These are phyloP conservation scores for Grammothele lineata DNA, from an alignment of 768 basidiomycete genomes.

Conservation along the genomic window DNA sequence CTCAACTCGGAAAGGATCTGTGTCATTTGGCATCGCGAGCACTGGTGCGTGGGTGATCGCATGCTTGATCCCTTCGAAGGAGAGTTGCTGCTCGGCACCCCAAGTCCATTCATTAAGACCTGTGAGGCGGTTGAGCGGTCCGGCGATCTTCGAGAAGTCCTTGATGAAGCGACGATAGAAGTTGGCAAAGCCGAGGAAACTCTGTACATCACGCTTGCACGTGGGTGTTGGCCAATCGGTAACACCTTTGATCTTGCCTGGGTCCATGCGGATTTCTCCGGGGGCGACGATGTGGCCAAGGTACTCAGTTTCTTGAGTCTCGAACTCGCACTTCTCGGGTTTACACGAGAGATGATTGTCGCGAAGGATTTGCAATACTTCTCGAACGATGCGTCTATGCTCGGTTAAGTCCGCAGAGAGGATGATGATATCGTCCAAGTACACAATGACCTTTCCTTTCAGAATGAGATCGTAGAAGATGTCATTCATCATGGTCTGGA, in stretches of 20 bases:
- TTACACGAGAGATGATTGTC: constrained; percentile 33
- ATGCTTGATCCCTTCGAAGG: constrained; percentile 1
- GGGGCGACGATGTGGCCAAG: constrained; percentile 27
- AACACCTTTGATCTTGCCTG: constrained; percentile 27
- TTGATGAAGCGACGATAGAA: constrained; percentile 30
- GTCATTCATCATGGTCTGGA: constrained; percentile 19
- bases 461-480: constrained; percentile 23
- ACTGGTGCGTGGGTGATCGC: constrained; percentile 5
- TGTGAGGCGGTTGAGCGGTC: constrained; percentile 16
- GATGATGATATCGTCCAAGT: constrained; percentile 39
- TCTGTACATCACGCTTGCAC: constrained; percentile 17
- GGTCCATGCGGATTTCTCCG: constrained; percentile 28
- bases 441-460: constrained; percentile 33
- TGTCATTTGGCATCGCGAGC: constrained; percentile 3
- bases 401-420: constrained; percentile 7
- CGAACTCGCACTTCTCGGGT: constrained; percentile 35
- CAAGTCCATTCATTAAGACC: background rate
- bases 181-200: constrained; percentile 28
- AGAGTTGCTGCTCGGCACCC: background rate
- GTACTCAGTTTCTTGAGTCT: constrained; percentile 23
- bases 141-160: constrained; percentile 24
- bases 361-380: constrained; percentile 25
- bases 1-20: constrained; percentile 15
- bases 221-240: constrained; percentile 26
- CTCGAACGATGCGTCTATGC: constrained; percentile 12